Conservation (phyloP, 306 rosid genomes). For the Carpinus fangiana region DNA sequence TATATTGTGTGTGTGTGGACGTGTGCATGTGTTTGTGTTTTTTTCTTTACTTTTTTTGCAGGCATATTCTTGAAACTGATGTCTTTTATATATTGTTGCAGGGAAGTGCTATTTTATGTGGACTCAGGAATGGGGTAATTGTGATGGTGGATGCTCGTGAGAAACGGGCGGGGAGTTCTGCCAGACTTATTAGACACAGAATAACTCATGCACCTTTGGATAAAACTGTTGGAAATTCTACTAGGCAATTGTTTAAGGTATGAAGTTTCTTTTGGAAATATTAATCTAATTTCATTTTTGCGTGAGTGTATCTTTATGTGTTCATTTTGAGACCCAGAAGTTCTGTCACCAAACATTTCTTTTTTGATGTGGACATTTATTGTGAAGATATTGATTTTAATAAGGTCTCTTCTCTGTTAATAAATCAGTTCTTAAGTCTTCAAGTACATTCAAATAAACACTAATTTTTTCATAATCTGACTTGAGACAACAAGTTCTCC, state of each 20-base stretch:
- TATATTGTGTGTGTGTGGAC: neutral
- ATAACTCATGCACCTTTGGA: slow-evolving; percentile 38
- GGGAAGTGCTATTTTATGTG: slow-evolving; percentile 86
- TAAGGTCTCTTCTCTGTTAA: neutral
- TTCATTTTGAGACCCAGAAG: neutral
- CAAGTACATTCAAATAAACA: neutral
- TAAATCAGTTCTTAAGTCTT: neutral
- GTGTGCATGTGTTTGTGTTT: too few relatives aligned
- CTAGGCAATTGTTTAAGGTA: slow-evolving; percentile 67
- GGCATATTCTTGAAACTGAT: slow-evolving; percentile 20
- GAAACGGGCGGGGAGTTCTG: slow-evolving; percentile 43
- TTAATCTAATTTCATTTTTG: neutral
- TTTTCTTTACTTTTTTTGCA: neutral
- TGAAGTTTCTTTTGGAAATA: neutral
- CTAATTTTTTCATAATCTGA: neutral
- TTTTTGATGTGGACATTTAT: neutral
- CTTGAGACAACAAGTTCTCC: neutral
- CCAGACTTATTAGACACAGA: slow-evolving; percentile 47
- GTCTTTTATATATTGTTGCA: slow-evolving; percentile 32
- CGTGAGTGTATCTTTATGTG: neutral
- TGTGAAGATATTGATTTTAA: neutral
- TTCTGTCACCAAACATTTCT: neutral
- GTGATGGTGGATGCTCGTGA: slow-evolving; percentile 74
- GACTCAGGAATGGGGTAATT: slow-evolving; percentile 92
- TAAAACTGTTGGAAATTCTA: slow-evolving; percentile 40